phyloP scores from a whole-genome alignment of 768 basidiomycete genomes.

The Auricularia sp. region DNA sequence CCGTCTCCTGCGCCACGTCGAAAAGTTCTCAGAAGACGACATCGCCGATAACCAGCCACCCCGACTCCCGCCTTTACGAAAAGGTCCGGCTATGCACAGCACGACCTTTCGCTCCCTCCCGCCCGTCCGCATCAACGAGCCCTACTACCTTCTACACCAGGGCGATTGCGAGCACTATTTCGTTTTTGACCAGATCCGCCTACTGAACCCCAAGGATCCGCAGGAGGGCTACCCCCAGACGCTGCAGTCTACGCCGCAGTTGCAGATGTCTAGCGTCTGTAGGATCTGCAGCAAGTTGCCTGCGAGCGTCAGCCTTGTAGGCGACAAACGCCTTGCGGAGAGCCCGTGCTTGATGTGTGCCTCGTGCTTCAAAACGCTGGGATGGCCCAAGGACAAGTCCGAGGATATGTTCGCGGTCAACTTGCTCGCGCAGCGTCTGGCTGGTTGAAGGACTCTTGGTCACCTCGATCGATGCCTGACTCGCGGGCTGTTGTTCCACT shows the following conservation, averaged over 20 bases:
- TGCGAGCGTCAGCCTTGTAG: conserved; percentile 54
- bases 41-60: conserved; percentile 20
- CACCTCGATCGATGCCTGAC: neutral
- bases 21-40: conserved; percentile 11
- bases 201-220: conserved; percentile 49
- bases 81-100: conserved; percentile 28
- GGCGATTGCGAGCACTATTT: conserved; percentile 79
- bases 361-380: conserved; percentile 67
- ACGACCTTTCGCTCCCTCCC: conserved; percentile 26
- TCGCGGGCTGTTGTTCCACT: too few relatives aligned
- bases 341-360: conserved; percentile 66
- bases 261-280: conserved; percentile 46
- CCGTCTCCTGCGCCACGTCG: conserved; percentile 22
- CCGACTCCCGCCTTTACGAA: conserved; percentile 21
- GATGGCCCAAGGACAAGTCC: conserved; percentile 32
- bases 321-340: conserved; percentile 67
- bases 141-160: conserved; percentile 74
- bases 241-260: conserved; percentile 47
- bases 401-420: conserved; percentile 12
- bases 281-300: conserved; percentile 63
- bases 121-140: conserved; percentile 54
- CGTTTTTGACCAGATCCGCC: conserved; percentile 60
- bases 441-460: neutral
- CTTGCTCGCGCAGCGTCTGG: neutral
- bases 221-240: conserved; percentile 56